Evolutionary conservation across 2,329 filamentous ascomycete species (phyloP), one percentile per base, ranked within the genome.

Genomic region (Sporothrix brasiliensis): DNA sequence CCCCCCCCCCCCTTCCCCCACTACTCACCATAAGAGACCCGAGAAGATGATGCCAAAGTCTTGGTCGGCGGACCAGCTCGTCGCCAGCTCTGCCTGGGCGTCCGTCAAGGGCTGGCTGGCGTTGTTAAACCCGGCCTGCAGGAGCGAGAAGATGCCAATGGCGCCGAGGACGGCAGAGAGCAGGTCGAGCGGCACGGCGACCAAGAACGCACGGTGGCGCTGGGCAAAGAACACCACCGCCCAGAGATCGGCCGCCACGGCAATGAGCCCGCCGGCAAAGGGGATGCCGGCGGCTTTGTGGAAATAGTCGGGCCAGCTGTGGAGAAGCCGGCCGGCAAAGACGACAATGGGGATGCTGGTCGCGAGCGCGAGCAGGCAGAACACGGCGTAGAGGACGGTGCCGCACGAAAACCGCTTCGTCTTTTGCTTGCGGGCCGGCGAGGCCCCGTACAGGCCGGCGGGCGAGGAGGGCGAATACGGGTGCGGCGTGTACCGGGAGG

Each of bases 41-140:
- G 39, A 63, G 21, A 63, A 63, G n/a, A 63, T 27, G 21, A 63
- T 13, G 21, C 39, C 58, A 14, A 63, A 41, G 39, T 63, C 58
- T 19, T 63, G 58, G 34, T 61, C 34, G 34, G 13, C 4, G 7
- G 58, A 13, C 34, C 39, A 61, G 34, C n/a, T 14, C 11, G n/a
- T 2, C 19, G 30, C 30, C 34, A 61, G 21, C 16, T 21, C 19
- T 2, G 9, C n/a, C 34, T 61, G 58, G 7, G 34, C 58, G 34
- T 61, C 58, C 5, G 58, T 61, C 34, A 61, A 16, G 3, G 58
- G 56, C 39, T 24, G 3, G 11, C 21, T 11, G 39, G 19, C 14
- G 34, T 3, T 10, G 16, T 14, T 44, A 9, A 61, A 44, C 9
- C 58, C 58, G n/a, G 39, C 39, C 3, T 6, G 19, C 34, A 61